phyloP scores from a whole-genome alignment of 352 stramenopile genomes.

The Aphanomyces astaci region DNA sequence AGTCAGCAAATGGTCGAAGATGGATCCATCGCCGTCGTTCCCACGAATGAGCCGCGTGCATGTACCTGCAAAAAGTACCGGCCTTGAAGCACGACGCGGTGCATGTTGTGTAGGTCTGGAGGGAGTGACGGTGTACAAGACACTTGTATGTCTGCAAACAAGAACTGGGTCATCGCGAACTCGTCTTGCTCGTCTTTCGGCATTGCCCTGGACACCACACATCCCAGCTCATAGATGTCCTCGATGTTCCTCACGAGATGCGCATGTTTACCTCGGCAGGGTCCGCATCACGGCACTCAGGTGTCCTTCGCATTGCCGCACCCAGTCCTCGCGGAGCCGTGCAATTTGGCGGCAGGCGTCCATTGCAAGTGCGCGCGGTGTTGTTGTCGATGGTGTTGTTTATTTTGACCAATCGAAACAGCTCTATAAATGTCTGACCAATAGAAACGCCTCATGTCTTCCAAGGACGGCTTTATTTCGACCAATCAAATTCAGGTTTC shows the following conservation, averaged over 20 bases:
- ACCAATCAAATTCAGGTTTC: constrained; percentile 32
- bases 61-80: constrained; percentile 65
- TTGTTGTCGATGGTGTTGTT: neutral
- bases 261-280: neutral
- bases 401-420: neutral
- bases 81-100: constrained; percentile 50
- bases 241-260: neutral
- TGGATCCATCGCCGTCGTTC: too few relatives aligned
- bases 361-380: neutral
- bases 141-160: constrained; percentile 25
- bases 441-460: neutral
- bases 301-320: constrained; percentile 1
- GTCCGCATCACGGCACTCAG: neutral
- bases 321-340: constrained; percentile 6
- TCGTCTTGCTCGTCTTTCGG: constrained; percentile 8
- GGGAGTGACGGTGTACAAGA: constrained; percentile 60
- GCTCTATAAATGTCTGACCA: neutral
- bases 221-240: neutral
- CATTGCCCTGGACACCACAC: neutral
- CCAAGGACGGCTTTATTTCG: neutral
- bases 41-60: too few relatives aligned
- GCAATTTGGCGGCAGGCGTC: constrained; percentile 21
- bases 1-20: too few relatives aligned
- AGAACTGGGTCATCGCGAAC: constrained; percentile 15
- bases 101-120: constrained; percentile 34